These are phyloP conservation scores for Graphilbum fragrans DNA, from an alignment of 2,329 filamentous ascomycete species.

Conservation along the genomic window DNA sequence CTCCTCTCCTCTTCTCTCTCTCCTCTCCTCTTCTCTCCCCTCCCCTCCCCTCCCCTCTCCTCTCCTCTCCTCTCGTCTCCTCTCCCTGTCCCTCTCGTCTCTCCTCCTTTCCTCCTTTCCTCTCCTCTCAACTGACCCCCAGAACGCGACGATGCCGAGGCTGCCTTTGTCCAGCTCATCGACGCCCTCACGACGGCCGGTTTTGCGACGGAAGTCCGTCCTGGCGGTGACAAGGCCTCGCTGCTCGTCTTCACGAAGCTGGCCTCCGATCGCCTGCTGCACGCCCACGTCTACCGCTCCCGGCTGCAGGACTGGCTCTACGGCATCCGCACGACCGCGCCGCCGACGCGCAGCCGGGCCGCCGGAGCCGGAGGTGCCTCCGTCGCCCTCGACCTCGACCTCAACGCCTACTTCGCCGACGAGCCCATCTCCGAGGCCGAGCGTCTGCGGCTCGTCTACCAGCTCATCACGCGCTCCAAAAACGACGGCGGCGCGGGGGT, in stretches of 20 bases:
- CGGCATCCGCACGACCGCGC: constrained; percentile 68
- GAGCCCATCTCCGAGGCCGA: constrained; percentile 83
- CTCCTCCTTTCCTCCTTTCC: not conserved
- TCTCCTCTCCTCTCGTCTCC: not conserved
- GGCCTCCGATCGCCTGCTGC: constrained; percentile 61
- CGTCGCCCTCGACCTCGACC: constrained; percentile 24
- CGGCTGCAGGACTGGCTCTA: constrained; percentile 91
- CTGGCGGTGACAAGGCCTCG: constrained; percentile 55
- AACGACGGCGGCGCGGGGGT: constrained; percentile 64
- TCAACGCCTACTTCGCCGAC: constrained; percentile 51
- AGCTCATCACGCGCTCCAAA: constrained; percentile 63
- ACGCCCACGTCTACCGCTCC: constrained; percentile 71
- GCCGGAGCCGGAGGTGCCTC: not conserved
- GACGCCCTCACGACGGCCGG: constrained; percentile 64
- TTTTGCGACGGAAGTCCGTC: constrained; percentile 78
- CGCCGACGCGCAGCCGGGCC: constrained; percentile 25
- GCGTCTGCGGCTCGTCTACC: constrained; percentile 74
- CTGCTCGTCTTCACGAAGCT: constrained; percentile 77
- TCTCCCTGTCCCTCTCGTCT: not conserved
- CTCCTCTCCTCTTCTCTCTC: not conserved
- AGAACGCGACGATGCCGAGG: constrained; percentile 42
- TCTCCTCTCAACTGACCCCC: not conserved
- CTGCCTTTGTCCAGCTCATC: constrained; percentile 67
- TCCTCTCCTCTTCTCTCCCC: too few relatives aligned
- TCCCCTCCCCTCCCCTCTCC: too few relatives aligned